These are phyloP conservation scores for Hypoxylon subgilvum DNA, from an alignment of 495 filamentous ascomycete species.

Conservation along the genomic window DNA sequence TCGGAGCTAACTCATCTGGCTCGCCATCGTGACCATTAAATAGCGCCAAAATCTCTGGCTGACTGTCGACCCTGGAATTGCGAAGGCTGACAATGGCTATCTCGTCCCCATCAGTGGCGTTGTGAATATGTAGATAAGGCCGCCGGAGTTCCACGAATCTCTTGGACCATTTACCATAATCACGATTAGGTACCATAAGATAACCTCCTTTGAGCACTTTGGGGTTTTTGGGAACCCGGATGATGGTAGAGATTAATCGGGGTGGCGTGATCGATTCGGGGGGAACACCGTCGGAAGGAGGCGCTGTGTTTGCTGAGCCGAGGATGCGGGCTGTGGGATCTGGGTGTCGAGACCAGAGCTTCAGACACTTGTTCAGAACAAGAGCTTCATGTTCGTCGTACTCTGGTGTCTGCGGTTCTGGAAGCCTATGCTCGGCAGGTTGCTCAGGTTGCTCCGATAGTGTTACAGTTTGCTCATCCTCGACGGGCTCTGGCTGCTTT, in stretches of 20 bases:
- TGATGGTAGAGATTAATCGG: constrained; percentile 70
- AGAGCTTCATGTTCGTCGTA: constrained; percentile 60
- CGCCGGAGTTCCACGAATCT: constrained; percentile 91
- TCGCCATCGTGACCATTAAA: constrained; percentile 57
- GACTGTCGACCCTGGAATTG: constrained; percentile 83
- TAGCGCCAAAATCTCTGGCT: constrained; percentile 82
- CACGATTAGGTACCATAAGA: constrained; percentile 75
- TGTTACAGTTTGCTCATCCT: constrained; percentile 19
- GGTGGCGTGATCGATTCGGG: constrained; percentile 46
- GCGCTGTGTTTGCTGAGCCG: constrained; percentile 74
- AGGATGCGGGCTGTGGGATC: constrained; percentile 76
- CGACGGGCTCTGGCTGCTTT: constrained; percentile 23
- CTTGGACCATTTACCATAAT: constrained; percentile 81
- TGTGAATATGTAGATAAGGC: constrained; percentile 91
- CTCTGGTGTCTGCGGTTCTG: constrained; percentile 45
- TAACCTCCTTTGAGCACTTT: constrained; percentile 82
- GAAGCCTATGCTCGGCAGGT: constrained; percentile 12
- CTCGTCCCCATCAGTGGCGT: constrained; percentile 83
- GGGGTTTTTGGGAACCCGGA: constrained; percentile 74
- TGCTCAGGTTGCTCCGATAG: constrained; percentile 15
- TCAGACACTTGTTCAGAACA: constrained; percentile 73
- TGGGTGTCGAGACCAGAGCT: constrained; percentile 78
- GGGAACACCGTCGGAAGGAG: constrained; percentile 70
- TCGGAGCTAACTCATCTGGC: constrained; percentile 21
- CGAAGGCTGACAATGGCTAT: constrained; percentile 84